Evolutionary conservation across 257 asterid genomes (phyloP).

Genomic region (Solanum virginianum): DNA sequence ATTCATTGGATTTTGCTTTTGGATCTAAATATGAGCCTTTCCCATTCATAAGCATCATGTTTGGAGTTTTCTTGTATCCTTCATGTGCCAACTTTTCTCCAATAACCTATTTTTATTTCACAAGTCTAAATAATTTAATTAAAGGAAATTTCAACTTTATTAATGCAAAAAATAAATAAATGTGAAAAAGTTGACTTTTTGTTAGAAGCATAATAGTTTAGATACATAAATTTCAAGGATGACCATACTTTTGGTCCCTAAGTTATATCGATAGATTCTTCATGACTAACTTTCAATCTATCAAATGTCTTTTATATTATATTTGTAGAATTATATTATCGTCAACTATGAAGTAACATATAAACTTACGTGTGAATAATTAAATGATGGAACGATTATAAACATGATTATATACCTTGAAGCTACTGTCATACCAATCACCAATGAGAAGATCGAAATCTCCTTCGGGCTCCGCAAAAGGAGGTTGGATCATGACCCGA

Average conservation of each 20-base stretch:
- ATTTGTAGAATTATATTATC: neutral
- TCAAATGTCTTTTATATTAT: no score
- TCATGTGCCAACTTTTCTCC: conserved; percentile 7
- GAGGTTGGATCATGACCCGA: conserved; percentile 8
- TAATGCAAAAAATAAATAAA: neutral
- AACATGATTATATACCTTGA: conserved; percentile 16
- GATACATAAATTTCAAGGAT: neutral
- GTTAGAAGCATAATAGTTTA: neutral
- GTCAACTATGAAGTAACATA: neutral
- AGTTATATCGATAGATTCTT: neutral
- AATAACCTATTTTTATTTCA: conserved; percentile 15
- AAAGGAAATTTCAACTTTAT: no score
- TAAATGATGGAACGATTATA: neutral
- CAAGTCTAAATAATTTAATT: neutral
- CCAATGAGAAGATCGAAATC: conserved; percentile 55
- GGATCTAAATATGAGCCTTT: conserved; percentile 38
- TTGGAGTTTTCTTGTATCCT: neutral
- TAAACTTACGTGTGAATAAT: neutral
- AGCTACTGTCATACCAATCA: conserved; percentile 46
- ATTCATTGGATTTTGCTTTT: conserved; percentile 15
- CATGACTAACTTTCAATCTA: neutral
- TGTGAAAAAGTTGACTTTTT: neutral
- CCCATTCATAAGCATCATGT: conserved; percentile 57
- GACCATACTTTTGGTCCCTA: neutral
- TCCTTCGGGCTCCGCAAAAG: conserved; percentile 27